Percentiles rank a stretch among this genome's conserved stretches.
Conservation (phyloP, 73 alveolate species). For the Tetrahymena malaccensis region DNA sequence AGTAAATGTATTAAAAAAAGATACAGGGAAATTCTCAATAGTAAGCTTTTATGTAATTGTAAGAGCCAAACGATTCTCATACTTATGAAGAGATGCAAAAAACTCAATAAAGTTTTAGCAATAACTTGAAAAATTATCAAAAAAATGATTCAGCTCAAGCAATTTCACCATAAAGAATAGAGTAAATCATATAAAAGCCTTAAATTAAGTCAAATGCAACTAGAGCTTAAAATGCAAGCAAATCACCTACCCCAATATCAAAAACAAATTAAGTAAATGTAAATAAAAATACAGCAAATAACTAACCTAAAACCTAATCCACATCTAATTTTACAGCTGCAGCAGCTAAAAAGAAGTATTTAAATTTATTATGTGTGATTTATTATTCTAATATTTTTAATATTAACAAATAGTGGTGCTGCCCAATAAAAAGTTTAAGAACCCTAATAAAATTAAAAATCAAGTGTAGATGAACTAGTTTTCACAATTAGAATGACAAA, state of each 20-base stretch:
- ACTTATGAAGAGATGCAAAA: neutral
- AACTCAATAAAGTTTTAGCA: neutral
- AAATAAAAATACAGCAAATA: neutral
- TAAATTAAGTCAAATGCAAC: neutral
- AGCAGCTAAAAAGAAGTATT: neutral
- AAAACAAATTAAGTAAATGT: neutral
- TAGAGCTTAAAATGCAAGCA: neutral
- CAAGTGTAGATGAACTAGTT: constrained; percentile 18
- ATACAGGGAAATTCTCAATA: neutral
- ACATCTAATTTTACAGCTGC: neutral
- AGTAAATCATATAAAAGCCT: neutral
- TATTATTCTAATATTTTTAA: too few relatives aligned
- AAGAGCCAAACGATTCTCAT: neutral
- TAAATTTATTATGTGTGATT: too few relatives aligned
- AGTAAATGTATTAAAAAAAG: neutral
- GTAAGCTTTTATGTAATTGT: neutral
- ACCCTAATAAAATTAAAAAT: neutral
- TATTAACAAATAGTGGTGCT: neutral
- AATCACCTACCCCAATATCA: neutral
- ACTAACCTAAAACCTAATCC: neutral
- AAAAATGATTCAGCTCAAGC: neutral
- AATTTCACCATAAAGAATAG: neutral
- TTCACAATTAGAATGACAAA: constrained; percentile 39
- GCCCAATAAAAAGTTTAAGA: neutral
- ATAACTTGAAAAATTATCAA: neutral